Conservation (phyloP, 352 stramenopile genomes). For the Phytopythium sindhum region DNA sequence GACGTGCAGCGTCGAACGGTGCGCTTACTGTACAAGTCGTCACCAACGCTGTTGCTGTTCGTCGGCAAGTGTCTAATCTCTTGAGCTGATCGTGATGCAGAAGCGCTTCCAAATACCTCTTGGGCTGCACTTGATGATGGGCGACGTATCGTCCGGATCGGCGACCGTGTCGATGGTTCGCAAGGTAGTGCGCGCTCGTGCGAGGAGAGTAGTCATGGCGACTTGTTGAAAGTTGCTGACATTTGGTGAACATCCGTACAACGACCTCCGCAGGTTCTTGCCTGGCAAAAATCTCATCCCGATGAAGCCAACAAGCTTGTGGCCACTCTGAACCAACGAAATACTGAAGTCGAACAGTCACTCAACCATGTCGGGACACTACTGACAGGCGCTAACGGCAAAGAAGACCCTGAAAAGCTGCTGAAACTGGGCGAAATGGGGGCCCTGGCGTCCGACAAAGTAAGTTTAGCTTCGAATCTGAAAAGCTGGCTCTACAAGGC, state of each 20-base stretch:
- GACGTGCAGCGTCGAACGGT: constrained; percentile 46
- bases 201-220: background rate
- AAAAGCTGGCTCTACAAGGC: too few species aligned
- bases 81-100: constrained; percentile 20
- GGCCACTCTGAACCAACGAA: constrained; percentile 11
- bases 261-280: constrained; percentile 18
- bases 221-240: background rate
- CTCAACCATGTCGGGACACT: constrained; percentile 15
- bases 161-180: constrained; percentile 84
- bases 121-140: constrained; percentile 90
- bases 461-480: background rate
- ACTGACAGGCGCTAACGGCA: background rate
- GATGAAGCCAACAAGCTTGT: constrained; percentile 17
- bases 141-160: constrained; percentile 94
- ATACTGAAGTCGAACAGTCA: constrained; percentile 17
- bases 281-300: constrained; percentile 21
- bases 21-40: background rate
- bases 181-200: constrained; percentile 37
- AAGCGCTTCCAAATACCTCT: constrained; percentile 57
- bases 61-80: constrained; percentile 3
- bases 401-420: background rate
- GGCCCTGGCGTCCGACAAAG: background rate
- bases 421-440: background rate
- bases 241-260: background rate
- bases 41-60: background rate